Base-by-base conservation (phyloP, 768 basidiomycete genomes). In the Tulasnella sp. region DNA sequence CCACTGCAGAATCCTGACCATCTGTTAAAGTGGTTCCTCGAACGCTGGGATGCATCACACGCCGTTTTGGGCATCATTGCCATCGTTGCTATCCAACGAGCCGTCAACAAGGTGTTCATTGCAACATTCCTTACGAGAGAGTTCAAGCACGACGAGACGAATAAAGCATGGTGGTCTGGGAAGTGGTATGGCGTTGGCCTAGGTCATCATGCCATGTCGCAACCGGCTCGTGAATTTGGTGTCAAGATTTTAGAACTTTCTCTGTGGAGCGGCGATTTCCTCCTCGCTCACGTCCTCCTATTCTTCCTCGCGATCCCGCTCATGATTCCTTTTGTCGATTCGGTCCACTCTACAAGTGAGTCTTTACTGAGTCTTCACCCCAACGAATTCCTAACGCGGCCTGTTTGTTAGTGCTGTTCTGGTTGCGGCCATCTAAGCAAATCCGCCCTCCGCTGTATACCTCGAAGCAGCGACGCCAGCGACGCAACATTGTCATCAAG, bases 91-190 rank as follows among this genome's bases (percentile, higher is more conserved):
- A 93, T 99, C 77, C 96, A 99, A 83, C 91, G 98, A 73, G 93
- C 93, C 23, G 85, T 98, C 79, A 92, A 96, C 89, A 99, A 99
- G 88, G 88, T 95, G 79, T 86, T 98, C 77, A 99, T 99, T 82
- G 88, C 96, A 0, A 92, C 97, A 79, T 95, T 96, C 89, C 86
- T 99, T 48, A 93, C 96, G 55, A 92, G 98, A 80, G 98, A 99
- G 85, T 98, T 98, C 89, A 99, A 99, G 86, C 96, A 99, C 83
- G 98, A 99, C 83, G 96, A 99, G 85, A 96, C 95, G 46, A 99
- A 99, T 86, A 89, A 95, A 37, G 96, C 96, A 9, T 99, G 97
- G 97, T 99, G 98, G 98, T 97, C 96, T 42, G 96, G 96, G 70
- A 88, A 91, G 83, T 98, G 98, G 98, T 97, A 96, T 84, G 96